Conservation (phyloP, 176 grass and related monocot species). For the Avena atlantica region DNA sequence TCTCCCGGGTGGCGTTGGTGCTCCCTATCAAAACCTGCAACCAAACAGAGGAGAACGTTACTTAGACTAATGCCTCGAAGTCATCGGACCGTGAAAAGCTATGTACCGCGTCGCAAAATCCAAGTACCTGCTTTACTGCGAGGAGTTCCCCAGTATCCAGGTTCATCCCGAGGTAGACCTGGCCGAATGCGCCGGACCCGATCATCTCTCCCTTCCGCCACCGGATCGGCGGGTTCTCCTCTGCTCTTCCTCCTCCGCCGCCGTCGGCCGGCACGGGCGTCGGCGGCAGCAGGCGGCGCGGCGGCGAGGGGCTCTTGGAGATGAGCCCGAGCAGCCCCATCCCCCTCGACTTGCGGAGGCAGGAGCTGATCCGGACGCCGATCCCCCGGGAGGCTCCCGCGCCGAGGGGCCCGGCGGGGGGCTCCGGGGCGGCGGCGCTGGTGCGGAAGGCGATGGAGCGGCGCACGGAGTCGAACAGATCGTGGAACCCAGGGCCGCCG, state of each 20-base stretch:
- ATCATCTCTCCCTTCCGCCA: slow-evolving; percentile 96
- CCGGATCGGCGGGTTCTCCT: slow-evolving; percentile 68
- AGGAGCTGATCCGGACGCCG: slow-evolving; percentile 67
- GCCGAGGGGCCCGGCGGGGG: slow-evolving; percentile 39
- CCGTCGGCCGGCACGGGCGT: slow-evolving; percentile 10
- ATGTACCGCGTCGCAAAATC: neutral
- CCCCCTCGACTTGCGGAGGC: slow-evolving; percentile 81
- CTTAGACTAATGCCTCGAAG: neutral
- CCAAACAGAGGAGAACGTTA: slow-evolving; percentile 21
- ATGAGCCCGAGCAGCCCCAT: slow-evolving; percentile 77
- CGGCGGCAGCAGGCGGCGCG: slow-evolving; percentile 54
- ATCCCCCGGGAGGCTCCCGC: slow-evolving; percentile 45
- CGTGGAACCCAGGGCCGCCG: slow-evolving; percentile 59
- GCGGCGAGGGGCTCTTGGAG: slow-evolving; percentile 70
- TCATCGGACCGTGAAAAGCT: slow-evolving; percentile 2
- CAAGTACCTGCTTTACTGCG: slow-evolving; percentile 82
- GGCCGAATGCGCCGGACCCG: slow-evolving; percentile 85
- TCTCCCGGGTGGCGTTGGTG: slow-evolving; percentile 84
- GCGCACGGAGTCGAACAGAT: slow-evolving; percentile 90
- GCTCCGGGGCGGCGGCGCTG: slow-evolving; percentile 43
- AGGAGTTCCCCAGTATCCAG: slow-evolving; percentile 97
- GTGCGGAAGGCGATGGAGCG: slow-evolving; percentile 75
- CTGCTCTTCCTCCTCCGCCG: slow-evolving; percentile 22
- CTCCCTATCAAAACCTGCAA: slow-evolving; percentile 85
- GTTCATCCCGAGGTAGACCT: slow-evolving; percentile 99